phyloP scores from a whole-genome alignment of 441 rosid genomes.

The Brassica hybrid region DNA sequence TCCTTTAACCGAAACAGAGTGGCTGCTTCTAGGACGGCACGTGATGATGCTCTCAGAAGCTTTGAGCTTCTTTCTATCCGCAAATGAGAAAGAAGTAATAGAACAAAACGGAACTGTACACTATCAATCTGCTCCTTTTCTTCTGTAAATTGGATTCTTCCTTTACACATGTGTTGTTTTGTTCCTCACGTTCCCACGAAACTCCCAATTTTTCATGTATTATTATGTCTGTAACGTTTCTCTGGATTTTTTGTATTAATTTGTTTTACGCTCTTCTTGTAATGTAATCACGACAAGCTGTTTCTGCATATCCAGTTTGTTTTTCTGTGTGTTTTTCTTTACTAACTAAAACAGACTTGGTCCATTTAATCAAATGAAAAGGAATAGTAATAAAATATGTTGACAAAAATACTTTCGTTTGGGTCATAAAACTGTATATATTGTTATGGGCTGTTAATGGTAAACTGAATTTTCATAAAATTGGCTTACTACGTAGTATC shows the following conservation, averaged over 20 bases:
- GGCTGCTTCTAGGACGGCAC: constrained; percentile 54
- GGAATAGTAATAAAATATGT: background rate
- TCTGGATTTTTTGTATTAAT: constrained; percentile 25
- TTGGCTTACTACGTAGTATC: too few species aligned
- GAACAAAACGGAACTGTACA: background rate
- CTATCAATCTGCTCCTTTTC: background rate
- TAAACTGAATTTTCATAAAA: too few species aligned
- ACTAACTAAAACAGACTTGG: background rate
- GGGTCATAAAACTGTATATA: too few species aligned
- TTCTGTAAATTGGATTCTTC: constrained; percentile 36
- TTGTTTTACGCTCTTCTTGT: background rate
- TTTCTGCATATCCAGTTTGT: background rate
- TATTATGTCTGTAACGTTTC: constrained; percentile 2
- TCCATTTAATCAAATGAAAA: background rate
- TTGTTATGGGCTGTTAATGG: too few species aligned
- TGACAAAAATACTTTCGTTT: background rate
- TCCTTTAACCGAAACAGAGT: constrained; percentile 50
- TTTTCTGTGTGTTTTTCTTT: background rate
- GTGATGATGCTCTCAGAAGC: constrained; percentile 81
- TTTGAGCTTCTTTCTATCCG: constrained; percentile 85
- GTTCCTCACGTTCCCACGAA: constrained; percentile 27
- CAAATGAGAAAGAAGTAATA: constrained; percentile 49
- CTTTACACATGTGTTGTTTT: constrained; percentile 30
- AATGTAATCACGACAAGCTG: constrained; percentile 28
- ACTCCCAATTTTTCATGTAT: constrained; percentile 26